Conservation (phyloP, 331 rosid species). For the Arachis monticola region DNA sequence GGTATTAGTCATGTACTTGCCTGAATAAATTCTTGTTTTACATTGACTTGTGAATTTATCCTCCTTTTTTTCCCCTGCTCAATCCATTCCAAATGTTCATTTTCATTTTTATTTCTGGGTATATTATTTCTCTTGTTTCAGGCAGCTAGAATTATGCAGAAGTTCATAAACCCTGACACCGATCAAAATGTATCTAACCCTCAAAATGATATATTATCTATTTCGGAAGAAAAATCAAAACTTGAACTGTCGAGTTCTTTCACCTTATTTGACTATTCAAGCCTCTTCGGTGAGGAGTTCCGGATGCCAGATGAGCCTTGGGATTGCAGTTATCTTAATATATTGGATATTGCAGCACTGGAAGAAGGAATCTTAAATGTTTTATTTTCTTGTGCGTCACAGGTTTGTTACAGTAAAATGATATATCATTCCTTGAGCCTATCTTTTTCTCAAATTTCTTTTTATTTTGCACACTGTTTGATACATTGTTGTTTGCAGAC, state of each 20-base stretch:
- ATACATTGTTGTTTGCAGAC: slow-evolving; percentile 64
- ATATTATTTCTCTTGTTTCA: slow-evolving; percentile 43
- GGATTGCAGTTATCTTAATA: slow-evolving; percentile 75
- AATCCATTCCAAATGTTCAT: slow-evolving; percentile 29
- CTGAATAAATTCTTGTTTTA: neutral
- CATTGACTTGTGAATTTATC: slow-evolving; percentile 15
- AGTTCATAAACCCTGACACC: slow-evolving; percentile 65
- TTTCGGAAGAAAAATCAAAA: slow-evolving; percentile 58
- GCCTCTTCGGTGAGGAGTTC: slow-evolving; percentile 87
- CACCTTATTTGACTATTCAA: slow-evolving; percentile 71
- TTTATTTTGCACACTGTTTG: slow-evolving; percentile 43
- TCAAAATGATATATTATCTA: slow-evolving; percentile 54
- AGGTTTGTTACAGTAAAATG: slow-evolving; percentile 62
- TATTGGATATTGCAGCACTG: slow-evolving; percentile 80
- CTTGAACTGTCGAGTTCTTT: slow-evolving; percentile 52
- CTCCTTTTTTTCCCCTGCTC: neutral
- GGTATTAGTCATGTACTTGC: slow-evolving; percentile 53
- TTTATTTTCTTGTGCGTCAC: slow-evolving; percentile 91
- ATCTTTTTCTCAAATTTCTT: slow-evolving; percentile 32
- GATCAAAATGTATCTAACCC: slow-evolving; percentile 58
- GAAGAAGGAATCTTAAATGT: slow-evolving; percentile 92
- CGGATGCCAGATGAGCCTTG: slow-evolving; percentile 68
- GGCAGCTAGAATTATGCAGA: slow-evolving; percentile 86
- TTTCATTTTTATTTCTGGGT: slow-evolving; percentile 17
- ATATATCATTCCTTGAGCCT: slow-evolving; percentile 24